Conservation (phyloP, 129 eudicot genomes). For the Tagetes erecta region DNA sequence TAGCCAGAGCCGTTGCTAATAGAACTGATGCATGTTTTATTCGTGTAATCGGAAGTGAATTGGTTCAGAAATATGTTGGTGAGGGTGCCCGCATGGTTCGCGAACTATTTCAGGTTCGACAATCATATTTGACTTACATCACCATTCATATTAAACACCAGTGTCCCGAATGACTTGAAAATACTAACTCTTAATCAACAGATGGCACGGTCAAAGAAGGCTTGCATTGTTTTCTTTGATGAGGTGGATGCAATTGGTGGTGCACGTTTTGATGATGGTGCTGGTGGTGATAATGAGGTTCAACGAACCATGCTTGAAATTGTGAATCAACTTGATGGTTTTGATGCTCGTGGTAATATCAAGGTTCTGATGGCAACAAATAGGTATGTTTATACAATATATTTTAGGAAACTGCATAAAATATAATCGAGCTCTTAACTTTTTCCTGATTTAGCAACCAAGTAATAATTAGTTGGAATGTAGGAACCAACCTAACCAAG, state of each 20-base stretch:
- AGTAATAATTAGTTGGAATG: background rate
- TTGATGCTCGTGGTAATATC: slow-evolving; percentile 96
- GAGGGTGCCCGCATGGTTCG: slow-evolving; percentile 99
- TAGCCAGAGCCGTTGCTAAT: slow-evolving; percentile 97
- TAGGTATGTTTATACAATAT: slow-evolving; percentile 43
- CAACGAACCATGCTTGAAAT: slow-evolving; percentile 99
- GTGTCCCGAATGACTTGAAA: background rate
- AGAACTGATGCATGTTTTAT: slow-evolving; percentile 94
- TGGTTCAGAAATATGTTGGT: slow-evolving; percentile 94
- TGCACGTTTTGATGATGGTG: slow-evolving; percentile 93
- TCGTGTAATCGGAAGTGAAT: slow-evolving; percentile 93
- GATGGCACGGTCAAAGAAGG: slow-evolving; percentile 99
- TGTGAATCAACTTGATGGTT: slow-evolving; percentile 97
- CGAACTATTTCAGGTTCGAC: slow-evolving; percentile 84
- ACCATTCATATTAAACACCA: background rate
- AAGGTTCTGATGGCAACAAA: slow-evolving; percentile 98
- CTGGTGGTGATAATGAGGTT: slow-evolving; percentile 96
- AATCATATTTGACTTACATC: background rate
- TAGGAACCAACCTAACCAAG: slow-evolving; percentile 1
- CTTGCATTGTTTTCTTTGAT: slow-evolving; percentile 90
- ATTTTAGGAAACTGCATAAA: background rate
- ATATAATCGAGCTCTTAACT: too few relatives aligned
- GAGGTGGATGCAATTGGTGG: slow-evolving; percentile 99
- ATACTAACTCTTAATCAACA: slow-evolving; percentile 30
- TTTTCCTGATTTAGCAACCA: background rate